Evolutionary conservation across 805 yeast species (phyloP), one percentile per base, ranked within the genome.

Genomic region (Metschnikowia continentalis): DNA sequence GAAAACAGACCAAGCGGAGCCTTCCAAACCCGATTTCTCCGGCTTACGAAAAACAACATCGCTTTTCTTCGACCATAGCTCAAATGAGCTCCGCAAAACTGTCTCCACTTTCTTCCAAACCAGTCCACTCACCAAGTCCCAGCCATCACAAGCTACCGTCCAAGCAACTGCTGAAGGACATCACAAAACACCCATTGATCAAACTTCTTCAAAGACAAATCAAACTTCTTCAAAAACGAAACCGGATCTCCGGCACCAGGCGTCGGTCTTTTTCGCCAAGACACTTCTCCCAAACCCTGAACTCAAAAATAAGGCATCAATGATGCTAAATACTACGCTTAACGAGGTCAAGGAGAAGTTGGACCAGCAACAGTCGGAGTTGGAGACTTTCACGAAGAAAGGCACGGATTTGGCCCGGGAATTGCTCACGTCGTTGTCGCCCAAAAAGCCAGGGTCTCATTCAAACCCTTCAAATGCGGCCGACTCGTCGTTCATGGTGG

Each of bases 401-500:
- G 66, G 71, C 17, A 55, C 64, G 4, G 60, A 57, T 17, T 55
- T 67, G 26, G 67, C 69, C 46, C 62, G 55, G 23, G 64, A 55
- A 6, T 54, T 69, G 20, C 48, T 64, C 10, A 54, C 55, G 2
- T 63, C 60, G 14, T 54, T 68, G 22, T 62, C 70, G 6, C 68
- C 68, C 1, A 65, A 60, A 42, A 63, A 61, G 42, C 41, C 47
- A 8, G 30, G 30, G 30, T 26, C 30, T 5, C 11, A 26, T 8
- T 8, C 10, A 26, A 26, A 26, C 30, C 30, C 11, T 8, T 26
- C 30, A 22, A 7, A 54, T 5, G 33, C 61, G 43, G 57, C 59
- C 5, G 61, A 70, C 32, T 59, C 64, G 35, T 67, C 71, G 11
- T 66, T 67, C 38, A 55, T 59, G 46, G 54, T 70, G 33, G 74